Base-by-base conservation (phyloP, 2,329 filamentous ascomycete species). In the Fusarium sulawesiense region DNA sequence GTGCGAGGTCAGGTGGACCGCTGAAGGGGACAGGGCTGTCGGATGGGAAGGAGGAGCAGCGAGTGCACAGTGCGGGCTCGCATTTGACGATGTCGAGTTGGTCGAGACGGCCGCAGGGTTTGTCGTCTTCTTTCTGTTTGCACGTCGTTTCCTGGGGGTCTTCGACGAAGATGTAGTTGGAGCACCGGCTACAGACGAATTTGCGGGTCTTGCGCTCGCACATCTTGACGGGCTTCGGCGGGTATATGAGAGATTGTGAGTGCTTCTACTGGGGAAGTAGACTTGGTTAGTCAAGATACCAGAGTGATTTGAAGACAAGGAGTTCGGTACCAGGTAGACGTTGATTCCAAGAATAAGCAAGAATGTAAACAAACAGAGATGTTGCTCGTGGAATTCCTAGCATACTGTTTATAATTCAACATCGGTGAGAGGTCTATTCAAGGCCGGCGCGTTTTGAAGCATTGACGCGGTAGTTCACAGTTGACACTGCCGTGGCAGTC, bases 1-100 rank as follows among this genome's bases (percentile, higher is more conserved):
- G 23, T 16, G 23, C 6, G 20, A 16, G 1, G 3, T 53, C 49
- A 3, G 32, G 23, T 0, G 7, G 20, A 9, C 34, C 34, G n/a
- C 1, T 12, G 37, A 64, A 64, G 3, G 51, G 51, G 2, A 64
- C 11, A n/a, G 41, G 45, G 8, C 45, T 59, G 13, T 51, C 60
- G 0, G 32, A 12, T 2, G 60, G 60, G 4, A 41, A 59, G 2
- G 27, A 50, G 9, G 60, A 20, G 21, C 61, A 64, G 2, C 56
- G 1, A 0, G 11, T 44, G 45, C 61, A 64, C 3, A 64, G 61
- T 2, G 34, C 21, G 1, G 60, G 3, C 4, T 59, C 60, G 8
- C 60, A 64, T 42, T 49, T 41, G 25, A 30, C 16, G 10, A 64
- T n/a, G 2, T 46, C n/a, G 3, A 37, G 10, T 7, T 45, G 37